Conservation (phyloP, 2,329 filamentous ascomycete genomes). For the Pseudogymnoascus sp. region DNA sequence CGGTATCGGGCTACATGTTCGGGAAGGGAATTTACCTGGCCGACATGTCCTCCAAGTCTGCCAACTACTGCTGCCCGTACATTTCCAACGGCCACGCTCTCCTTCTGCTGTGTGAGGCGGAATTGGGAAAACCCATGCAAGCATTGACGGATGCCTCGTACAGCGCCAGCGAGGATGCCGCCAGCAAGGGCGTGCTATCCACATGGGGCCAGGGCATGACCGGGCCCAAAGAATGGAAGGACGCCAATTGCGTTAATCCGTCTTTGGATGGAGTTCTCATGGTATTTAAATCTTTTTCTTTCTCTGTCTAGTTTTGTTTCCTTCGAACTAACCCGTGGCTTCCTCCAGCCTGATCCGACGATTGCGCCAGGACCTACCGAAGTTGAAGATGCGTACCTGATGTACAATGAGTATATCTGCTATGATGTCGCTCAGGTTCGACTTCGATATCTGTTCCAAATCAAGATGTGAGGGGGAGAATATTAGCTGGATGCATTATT, state of each 20-base stretch:
- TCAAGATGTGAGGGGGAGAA: background rate
- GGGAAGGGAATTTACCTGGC: constrained; percentile 85
- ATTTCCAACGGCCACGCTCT: constrained; percentile 63
- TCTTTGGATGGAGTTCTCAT: constrained; percentile 61
- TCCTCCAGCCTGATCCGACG: constrained; percentile 41
- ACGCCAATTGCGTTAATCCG: constrained; percentile 58
- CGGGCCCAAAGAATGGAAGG: constrained; percentile 65
- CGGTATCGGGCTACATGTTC: constrained; percentile 76
- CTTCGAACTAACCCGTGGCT: constrained; percentile 4
- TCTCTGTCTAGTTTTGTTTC: background rate
- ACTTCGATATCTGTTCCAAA: background rate
- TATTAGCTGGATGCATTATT: background rate
- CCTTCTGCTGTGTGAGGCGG: constrained; percentile 75
- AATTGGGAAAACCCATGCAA: constrained; percentile 68
- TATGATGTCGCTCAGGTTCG: constrained; percentile 50
- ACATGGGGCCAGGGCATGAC: constrained; percentile 63
- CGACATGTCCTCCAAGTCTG: constrained; percentile 76
- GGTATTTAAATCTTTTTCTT: constrained; percentile 37
- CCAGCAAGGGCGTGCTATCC: constrained; percentile 49
- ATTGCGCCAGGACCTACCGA: constrained; percentile 40
- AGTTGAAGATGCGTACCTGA: constrained; percentile 38
- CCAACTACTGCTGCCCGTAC: constrained; percentile 60
- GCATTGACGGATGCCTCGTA: constrained; percentile 51
- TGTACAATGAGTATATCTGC: constrained; percentile 67
- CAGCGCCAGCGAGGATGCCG: constrained; percentile 55